A percentile compares a stretch with the other conserved stretches of the same genome.
phyloP scores from a whole-genome alignment of 306 rosid species.

The Albizia julibrissin region DNA sequence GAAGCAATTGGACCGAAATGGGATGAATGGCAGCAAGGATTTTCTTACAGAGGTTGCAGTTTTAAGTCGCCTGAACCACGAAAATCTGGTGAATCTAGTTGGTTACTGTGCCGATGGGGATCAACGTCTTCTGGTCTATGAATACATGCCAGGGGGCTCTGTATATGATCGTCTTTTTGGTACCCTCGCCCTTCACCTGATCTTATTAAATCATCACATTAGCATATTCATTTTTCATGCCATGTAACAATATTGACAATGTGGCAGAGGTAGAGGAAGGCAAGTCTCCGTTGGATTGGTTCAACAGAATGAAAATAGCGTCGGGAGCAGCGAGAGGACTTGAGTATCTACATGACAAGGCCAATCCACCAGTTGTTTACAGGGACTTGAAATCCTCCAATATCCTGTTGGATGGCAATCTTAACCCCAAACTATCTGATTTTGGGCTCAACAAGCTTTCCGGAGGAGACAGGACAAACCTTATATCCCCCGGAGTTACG shows the following conservation, averaged over 20 bases:
- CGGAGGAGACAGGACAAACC: slow-evolving; percentile 50
- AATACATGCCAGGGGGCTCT: slow-evolving; percentile 52
- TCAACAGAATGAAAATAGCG: slow-evolving; percentile 69
- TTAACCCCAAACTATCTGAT: slow-evolving; percentile 59
- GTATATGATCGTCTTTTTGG: slow-evolving; percentile 72
- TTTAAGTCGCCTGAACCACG: slow-evolving; percentile 62
- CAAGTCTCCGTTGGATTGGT: slow-evolving; percentile 62
- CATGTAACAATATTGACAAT: not conserved
- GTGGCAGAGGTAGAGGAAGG: not conserved
- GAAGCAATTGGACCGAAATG: slow-evolving; percentile 88
- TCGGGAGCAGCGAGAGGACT: slow-evolving; percentile 68
- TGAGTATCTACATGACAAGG: slow-evolving; percentile 76
- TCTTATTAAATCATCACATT: not conserved
- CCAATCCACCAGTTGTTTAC: slow-evolving; percentile 68
- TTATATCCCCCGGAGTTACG: slow-evolving; percentile 72
- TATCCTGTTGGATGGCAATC: slow-evolving; percentile 56
- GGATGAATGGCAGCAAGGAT: slow-evolving; percentile 61
- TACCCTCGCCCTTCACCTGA: slow-evolving; percentile 13
- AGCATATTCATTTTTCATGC: not conserved
- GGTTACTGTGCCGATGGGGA: slow-evolving; percentile 98
- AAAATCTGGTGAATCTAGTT: slow-evolving; percentile 69
- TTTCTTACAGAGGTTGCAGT: slow-evolving; percentile 58
- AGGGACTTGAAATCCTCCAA: slow-evolving; percentile 68
- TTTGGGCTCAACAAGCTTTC: slow-evolving; percentile 57
- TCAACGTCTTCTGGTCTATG: slow-evolving; percentile 87